Percentiles rank a stretch among this genome's conserved stretches.
phyloP scores from a whole-genome alignment of 1,139 yeast species.

The Debaryomyces singareniensis region DNA sequence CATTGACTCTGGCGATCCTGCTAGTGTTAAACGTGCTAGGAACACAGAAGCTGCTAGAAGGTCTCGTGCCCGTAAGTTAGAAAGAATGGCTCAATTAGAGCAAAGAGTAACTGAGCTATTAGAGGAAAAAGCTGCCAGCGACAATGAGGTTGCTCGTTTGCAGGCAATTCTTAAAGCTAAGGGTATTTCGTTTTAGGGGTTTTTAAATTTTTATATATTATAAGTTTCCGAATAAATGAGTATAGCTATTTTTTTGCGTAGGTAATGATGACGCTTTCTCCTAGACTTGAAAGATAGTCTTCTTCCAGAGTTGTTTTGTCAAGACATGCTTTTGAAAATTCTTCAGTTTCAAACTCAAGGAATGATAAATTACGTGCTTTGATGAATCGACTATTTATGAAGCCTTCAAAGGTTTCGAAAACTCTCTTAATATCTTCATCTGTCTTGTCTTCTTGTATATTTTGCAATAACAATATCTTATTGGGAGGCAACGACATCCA shows the following conservation, averaged over 20 bases:
- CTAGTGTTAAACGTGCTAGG: constrained; percentile 79
- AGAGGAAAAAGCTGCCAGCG: constrained; percentile 48
- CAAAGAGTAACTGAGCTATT: constrained; percentile 62
- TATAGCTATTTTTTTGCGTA: constrained; percentile 27
- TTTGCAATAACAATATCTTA: constrained; percentile 62
- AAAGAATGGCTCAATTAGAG: constrained; percentile 80
- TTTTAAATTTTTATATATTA: constrained; percentile 2
- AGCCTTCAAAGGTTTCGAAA: constrained; percentile 52
- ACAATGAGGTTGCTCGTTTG: constrained; percentile 54
- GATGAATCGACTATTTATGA: constrained; percentile 60
- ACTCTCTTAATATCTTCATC: constrained; percentile 34
- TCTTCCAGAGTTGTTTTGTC: constrained; percentile 6
- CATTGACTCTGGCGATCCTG: constrained; percentile 54
- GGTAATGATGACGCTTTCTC: constrained; percentile 19
- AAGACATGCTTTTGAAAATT: constrained; percentile 20
- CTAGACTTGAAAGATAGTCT: constrained; percentile 13
- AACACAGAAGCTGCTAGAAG: constrained; percentile 97
- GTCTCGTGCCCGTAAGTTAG: constrained; percentile 89
- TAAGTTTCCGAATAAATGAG: not conserved
- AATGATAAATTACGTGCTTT: constrained; percentile 68
- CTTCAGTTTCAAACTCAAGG: constrained; percentile 63
- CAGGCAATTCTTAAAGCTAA: constrained; percentile 34
- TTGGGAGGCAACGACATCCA: constrained; percentile 56
- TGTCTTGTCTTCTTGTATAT: constrained; percentile 29
- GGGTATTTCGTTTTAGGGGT: constrained; percentile 16